Evolutionary conservation across 1,139 yeast species (phyloP).

Genomic region (Suhomyces ambrosiae): DNA sequence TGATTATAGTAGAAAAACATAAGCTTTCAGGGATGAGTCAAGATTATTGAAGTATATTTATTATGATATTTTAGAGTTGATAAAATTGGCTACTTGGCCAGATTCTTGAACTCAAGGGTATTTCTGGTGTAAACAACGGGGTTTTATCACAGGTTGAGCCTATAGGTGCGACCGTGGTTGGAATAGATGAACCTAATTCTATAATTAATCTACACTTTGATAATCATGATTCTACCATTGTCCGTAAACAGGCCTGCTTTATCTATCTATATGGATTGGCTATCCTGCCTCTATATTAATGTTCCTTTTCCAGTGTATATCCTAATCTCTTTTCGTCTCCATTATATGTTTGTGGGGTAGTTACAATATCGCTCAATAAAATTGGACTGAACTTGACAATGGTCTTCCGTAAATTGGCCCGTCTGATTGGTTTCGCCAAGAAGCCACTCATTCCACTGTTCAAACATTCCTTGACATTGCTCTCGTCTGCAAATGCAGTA

Average conservation of each 20-base stretch:
- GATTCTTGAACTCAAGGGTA: too few relatives aligned
- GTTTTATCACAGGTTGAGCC: too few relatives aligned
- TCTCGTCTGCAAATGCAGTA: constrained; percentile 92
- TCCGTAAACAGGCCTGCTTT: not conserved
- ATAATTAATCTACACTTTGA: too few relatives aligned
- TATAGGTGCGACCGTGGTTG: too few relatives aligned
- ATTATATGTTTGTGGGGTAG: constrained; percentile 27
- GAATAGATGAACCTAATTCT: too few relatives aligned
- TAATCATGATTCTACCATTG: too few relatives aligned
- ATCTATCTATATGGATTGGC: not conserved
- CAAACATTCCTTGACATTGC: constrained; percentile 75
- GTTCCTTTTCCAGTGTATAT: constrained; percentile 3
- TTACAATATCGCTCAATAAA: constrained; percentile 26
- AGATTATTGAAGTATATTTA: too few relatives aligned
- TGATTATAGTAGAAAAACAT: too few relatives aligned
- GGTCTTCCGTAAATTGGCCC: constrained; percentile 62
- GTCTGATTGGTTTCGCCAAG: constrained; percentile 81
- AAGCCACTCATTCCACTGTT: constrained; percentile 88
- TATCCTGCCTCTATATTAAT: not conserved
- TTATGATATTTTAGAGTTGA: too few relatives aligned
- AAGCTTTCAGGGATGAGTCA: too few relatives aligned
- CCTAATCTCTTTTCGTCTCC: constrained; percentile 21
- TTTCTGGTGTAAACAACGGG: too few relatives aligned
- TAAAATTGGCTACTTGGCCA: too few relatives aligned
- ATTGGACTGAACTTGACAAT: constrained; percentile 48